Evolutionary conservation across 2,329 filamentous ascomycete genomes (phyloP), one percentile per base, ranked within the genome.

Genomic region (Emmonsia crescens): DNA sequence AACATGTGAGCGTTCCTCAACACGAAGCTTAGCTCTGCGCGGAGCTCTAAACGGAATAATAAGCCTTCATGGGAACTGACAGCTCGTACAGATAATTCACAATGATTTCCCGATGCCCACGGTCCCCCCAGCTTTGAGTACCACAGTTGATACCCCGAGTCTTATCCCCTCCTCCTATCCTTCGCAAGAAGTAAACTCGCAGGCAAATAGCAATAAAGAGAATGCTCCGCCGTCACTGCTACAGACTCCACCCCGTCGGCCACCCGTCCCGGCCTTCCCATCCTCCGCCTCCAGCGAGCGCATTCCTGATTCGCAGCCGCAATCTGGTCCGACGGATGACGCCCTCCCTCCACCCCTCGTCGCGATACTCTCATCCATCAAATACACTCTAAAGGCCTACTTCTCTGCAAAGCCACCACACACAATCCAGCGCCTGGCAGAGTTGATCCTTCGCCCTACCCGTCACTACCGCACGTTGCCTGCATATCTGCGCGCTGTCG

Each of bases 371-470:
- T 72, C 75, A 63, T 83, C 83, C 62, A 86, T 90, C 60, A 72
- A 75, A 64, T 72, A 71, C 19, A 85, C 86, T 19, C 79, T 96
- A 46, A 79, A 76, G 57, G 80, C 79, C 2, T 83, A 82, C 66
- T 99, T 99, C 74, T 72, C 83, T 27, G 78, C 80, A 2, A 83
- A 89, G 68, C 93, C 94, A 1, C 94, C 94, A 0, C 91, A 97
- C 73, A 97, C 94, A 2, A 83, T 96, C 64, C 94, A 99, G 76
- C 88, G 94, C 46, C 83, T 99, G 27, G 85, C 91, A 27, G 94
- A 99, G 78, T 86, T 97, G 36, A 79, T 96, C 4, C 80, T 96
- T 42, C 76, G 81, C 31, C 94, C 94, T 0, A 87, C 80, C 63
- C 81, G 82, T 61, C 89, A 96, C 75, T 96, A 97, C 78, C 85